Base-by-base conservation (phyloP, 441 rosid genomes). In the Erodium trifolium region DNA sequence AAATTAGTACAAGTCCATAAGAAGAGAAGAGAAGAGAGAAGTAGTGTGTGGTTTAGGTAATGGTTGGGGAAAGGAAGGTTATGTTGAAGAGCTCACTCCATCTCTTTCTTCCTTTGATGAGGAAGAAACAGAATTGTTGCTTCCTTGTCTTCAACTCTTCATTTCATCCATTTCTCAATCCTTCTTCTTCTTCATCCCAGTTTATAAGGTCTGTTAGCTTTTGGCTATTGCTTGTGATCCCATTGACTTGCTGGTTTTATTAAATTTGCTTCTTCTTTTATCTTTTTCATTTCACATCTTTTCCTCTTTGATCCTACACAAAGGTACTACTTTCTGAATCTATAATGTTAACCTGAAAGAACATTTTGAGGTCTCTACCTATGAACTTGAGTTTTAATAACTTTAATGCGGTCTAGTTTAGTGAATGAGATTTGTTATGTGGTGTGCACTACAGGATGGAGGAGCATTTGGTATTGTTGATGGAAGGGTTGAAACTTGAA, bases 391-490 rank as follows among this genome's bases (percentile, higher is more conserved):
- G 27, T 23, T 23, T 23, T 2, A 23, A 23, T 23, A 23, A n/a
- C n/a, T n/a, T n/a, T n/a, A n/a, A n/a, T n/a, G n/a, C n/a, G n/a
- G n/a, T n/a, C n/a, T n/a, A 34, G 37, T 34, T 5, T 34, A 2
- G 37, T 34, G 37, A 34, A 34, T 34, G 5, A 5, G 4, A 34
- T 34, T 34, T 34, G 5, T 34, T 1, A 5, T 34, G 35, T 31
- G 35, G 35, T 31, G 35, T 31, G 3, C 27, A 23, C 27, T 23
- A 34, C 4, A 12, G 57, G 16, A 13, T 49, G 95, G 85, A 75
- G 88, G 49, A 43, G 49, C 49, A 87, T 80, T 84, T 91, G 49
- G 85, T 86, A 60, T 75, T 91, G 79, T 78, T 81, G 31, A 78
- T 91, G 73, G 87, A 86, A 73, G 81, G 75, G 71, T 76, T 13